These are phyloP conservation scores for Clonostachys rosea DNA, from an alignment of 2,329 filamentous ascomycete species.

Conservation along the genomic window DNA sequence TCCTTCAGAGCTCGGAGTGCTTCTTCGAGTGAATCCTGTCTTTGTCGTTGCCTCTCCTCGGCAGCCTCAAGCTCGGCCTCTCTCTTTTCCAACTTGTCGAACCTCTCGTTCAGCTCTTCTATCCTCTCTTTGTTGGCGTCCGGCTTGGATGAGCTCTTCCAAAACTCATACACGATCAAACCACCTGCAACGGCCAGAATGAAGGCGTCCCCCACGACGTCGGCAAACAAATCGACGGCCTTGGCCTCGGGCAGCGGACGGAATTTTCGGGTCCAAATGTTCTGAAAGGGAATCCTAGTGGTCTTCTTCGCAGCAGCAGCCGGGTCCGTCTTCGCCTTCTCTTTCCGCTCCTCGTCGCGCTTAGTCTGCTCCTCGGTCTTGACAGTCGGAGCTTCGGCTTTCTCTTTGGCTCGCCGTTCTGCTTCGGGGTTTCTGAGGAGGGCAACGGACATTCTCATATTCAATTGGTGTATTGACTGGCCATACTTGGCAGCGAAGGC, in stretches of 20 bases:
- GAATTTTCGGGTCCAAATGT: constrained; percentile 59
- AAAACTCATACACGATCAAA: constrained; percentile 59
- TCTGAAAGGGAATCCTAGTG: constrained; percentile 31
- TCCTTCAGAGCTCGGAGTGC: constrained; percentile 46
- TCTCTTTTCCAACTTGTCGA: constrained; percentile 43
- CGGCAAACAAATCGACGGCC: constrained; percentile 63
- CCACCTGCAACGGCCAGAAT: constrained; percentile 54
- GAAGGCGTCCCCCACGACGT: constrained; percentile 60
- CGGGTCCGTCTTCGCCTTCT: constrained; percentile 33
- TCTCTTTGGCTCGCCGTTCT: constrained; percentile 55
- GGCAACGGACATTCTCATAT: constrained; percentile 60
- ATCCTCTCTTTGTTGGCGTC: constrained; percentile 51
- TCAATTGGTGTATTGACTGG: constrained; percentile 61
- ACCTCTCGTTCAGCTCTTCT: constrained; percentile 38
- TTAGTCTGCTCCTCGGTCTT: constrained; percentile 58
- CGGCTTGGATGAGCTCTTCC: constrained; percentile 54
- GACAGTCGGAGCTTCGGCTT: constrained; percentile 58
- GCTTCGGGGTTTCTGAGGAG: constrained; percentile 52
- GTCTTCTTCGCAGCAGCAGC: constrained; percentile 34
- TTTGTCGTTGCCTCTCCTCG: constrained; percentile 38
- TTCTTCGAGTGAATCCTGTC: constrained; percentile 49
- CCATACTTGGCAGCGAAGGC: constrained; percentile 57
- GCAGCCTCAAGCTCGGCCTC: constrained; percentile 42
- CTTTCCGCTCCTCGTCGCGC: constrained; percentile 38
- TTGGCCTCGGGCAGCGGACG: constrained; percentile 58